phyloP scores from a whole-genome alignment of 2,329 filamentous ascomycete species.

The Pseudogymnoascus sp. region DNA sequence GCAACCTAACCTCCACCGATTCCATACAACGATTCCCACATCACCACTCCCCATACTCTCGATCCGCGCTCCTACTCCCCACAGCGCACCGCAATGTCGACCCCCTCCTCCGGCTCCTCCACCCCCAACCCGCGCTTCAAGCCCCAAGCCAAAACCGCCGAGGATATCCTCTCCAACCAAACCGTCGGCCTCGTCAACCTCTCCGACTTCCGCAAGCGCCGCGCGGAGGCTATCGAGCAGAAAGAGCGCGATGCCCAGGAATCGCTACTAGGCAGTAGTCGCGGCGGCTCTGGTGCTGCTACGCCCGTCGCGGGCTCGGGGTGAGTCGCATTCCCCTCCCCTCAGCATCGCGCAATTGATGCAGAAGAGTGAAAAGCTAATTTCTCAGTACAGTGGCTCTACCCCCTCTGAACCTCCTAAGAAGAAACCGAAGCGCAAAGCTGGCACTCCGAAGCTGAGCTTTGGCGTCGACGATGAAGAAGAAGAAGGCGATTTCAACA shows the following conservation, averaged over 20 bases:
- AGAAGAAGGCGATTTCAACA: conserved; percentile 33
- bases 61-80: background rate
- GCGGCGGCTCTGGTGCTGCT: conserved; percentile 28
- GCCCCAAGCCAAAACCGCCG: conserved; percentile 24
- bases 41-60: no score
- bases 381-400: conserved; percentile 33
- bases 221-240: conserved; percentile 87
- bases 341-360: background rate
- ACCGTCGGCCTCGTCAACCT: conserved; percentile 80
- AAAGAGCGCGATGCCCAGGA: conserved; percentile 77
- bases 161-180: conserved; percentile 31
- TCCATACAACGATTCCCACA: background rate
- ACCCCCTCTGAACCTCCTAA: conserved; percentile 36
- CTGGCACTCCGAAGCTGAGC: conserved; percentile 46
- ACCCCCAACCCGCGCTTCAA: conserved; percentile 32
- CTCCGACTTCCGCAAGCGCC: conserved; percentile 91
- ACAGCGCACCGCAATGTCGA: conserved; percentile 15
- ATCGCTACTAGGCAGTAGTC: conserved; percentile 39
- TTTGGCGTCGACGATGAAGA: conserved; percentile 67
- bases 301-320: conserved; percentile 41
- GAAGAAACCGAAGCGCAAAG: conserved; percentile 43
- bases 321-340: conserved; percentile 40
- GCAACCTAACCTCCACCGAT: background rate
- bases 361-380: background rate
- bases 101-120: conserved; percentile 24